Evolutionary conservation across 495 filamentous ascomycete genomes (phyloP), one percentile per base, ranked within the genome.

Genomic region (Lichina pygmaea): DNA sequence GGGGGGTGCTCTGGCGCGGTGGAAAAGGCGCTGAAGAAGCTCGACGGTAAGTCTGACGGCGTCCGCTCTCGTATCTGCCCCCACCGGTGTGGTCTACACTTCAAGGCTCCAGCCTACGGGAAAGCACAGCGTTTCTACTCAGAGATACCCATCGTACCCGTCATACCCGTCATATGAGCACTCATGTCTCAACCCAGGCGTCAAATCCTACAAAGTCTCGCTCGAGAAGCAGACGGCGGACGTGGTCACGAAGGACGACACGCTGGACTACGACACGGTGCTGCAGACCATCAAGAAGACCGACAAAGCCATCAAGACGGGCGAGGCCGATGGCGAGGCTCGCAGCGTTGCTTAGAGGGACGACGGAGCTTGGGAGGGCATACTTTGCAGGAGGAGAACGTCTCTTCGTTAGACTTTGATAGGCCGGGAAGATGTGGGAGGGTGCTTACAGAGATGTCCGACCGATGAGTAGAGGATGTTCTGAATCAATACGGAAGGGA

Each of bases 231-330:
- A 95, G 57, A 80, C 68, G 13, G 89, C 83, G 39, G 66, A 66
- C 40, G 68, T 94, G 42, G 63, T 73, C 44, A 70, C 85, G 40
- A 72, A 76, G 34, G 59, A 64, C 30, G 58, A 59, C 0, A 11
- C 36, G 11, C 63, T 93, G 37, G 59, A 66, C 37, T 93, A 86
- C 60, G 72, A 82, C 44, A 81, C 73, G 24, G 82, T 97, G 41
- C 70, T 93, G 44, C 69, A 72, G 54, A 85, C 74, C 47, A 94
- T 97, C 56, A 75, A 76, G 70, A 95, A 94, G 72, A 94, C 89
- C 3, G 86, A 85, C 33, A 97, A 95, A 73, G 73, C 72, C 54
- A 74, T 97, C 51, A 84, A 75, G 50, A 69, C 62, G 17, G 81
- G 73, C 16, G 71, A 80, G 68, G 76, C 66, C 13, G 73, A 49